phyloP scores from a whole-genome alignment of 768 basidiomycete species.

The Lyophyllum shimeji region DNA sequence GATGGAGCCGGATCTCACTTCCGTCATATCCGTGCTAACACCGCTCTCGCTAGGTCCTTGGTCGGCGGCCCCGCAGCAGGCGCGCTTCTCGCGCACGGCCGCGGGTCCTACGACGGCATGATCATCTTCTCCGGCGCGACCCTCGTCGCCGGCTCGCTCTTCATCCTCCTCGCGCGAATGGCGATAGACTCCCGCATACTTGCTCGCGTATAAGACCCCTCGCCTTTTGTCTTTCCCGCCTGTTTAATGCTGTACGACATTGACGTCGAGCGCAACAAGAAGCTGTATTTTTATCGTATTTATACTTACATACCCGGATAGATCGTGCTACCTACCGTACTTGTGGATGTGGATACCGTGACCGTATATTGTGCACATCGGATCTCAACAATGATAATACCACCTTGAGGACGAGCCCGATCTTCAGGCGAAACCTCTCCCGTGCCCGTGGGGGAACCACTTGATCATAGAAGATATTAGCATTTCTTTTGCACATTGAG shows the following conservation, averaged over 20 bases:
- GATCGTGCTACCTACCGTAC: no score
- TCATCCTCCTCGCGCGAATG: conserved; percentile 52
- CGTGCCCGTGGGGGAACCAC: not conserved
- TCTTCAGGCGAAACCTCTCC: not conserved
- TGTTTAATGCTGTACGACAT: not conserved
- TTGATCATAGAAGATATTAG: no score
- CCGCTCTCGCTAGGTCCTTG: conserved; percentile 46
- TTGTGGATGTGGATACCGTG: no score
- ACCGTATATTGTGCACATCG: no score
- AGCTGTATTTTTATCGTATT: conserved; percentile 6
- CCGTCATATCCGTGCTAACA: not conserved
- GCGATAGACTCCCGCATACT: conserved; percentile 41
- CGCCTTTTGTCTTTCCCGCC: not conserved
- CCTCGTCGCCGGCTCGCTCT: conserved; percentile 56
- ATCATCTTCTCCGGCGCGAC: conserved; percentile 61
- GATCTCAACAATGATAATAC: not conserved
- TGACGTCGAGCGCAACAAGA: not conserved
- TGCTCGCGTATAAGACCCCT: conserved; percentile 40
- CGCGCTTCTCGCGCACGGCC: conserved; percentile 43
- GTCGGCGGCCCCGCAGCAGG: conserved; percentile 67
- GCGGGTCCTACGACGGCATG: conserved; percentile 49
- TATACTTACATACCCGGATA: not conserved
- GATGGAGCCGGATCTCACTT: not conserved
- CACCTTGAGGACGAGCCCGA: not conserved
- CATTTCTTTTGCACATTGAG: no score